Base-by-base conservation (phyloP, 768 basidiomycete genomes). In the Lactarius evosmus region DNA sequence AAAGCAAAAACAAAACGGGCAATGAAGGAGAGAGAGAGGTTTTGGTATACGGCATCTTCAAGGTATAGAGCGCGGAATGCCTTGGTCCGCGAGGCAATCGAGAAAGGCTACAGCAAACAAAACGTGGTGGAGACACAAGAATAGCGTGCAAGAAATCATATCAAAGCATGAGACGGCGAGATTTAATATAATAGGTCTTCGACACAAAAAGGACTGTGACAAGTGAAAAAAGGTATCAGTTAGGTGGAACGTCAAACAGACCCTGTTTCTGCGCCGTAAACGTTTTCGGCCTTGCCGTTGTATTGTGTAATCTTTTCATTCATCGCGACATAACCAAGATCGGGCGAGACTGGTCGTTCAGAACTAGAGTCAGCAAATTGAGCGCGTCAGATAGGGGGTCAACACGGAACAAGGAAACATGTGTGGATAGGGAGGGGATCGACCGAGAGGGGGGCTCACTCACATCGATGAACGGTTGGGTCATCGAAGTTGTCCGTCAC, bases 321-420 rank as follows among this genome's bases (percentile, higher is more conserved):
- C 87, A 91, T 87, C 71, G 82, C 80, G 72, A 91, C 88, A 77
- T 85, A 91, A 65, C 87, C 90, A 79, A 89, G 91, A 81, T 91
- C 89, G 76, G 89, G 89, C 71, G 89, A 88, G 83, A 87, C 89
- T 87, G 77, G 65, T 72, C 70, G 72, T 78, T 82, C 77, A 82
- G 79, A 80, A 79, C 41, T 52, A 36, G 29, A 58, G 50, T 62
- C 61, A 58, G 69, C 67, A 59, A 67, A 69, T 30, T 65, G 66
- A 51, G 57, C 55, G 63, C 51, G 57, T 57, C 61, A 57, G 61
- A 66, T 58, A 61, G 38, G 53, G 58, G 51, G 52, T 38, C 46
- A 32, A 40, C 56, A 63, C 50, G 62, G 40, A 40, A 57, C n/a
- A 56, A 57, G 40, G 54, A 36, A 52, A 30, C 54, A 56, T 40